A percentile compares a stretch with the other conserved stretches of the same genome.
Evolutionary conservation across 2,329 filamentous ascomycete species (phyloP).

Genomic region (Beauveria sp.): DNA sequence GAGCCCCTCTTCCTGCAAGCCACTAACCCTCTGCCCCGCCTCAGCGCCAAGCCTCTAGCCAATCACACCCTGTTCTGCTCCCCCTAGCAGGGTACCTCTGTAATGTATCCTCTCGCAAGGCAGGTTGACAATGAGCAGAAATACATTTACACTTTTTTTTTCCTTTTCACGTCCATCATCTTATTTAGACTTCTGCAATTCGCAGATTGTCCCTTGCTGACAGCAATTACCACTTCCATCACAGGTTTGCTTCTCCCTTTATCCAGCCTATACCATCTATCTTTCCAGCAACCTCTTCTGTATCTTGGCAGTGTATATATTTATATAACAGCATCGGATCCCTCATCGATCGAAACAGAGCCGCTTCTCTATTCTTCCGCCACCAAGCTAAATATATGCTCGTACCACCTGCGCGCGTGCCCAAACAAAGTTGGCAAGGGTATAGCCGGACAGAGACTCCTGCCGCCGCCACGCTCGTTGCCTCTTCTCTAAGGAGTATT

Average conservation of each 20-base stretch:
- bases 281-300: not conserved
- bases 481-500: not conserved
- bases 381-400: not conserved
- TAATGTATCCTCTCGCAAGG: not conserved
- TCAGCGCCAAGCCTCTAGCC: not conserved
- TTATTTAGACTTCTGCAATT: too few species aligned
- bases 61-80: not conserved
- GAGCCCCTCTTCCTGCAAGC: slow-evolving; percentile 4
- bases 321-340: not conserved
- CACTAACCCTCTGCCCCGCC: not conserved
- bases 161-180: not conserved
- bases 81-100: not conserved
- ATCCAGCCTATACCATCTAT: not conserved
- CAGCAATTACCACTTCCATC: not conserved
- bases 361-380: not conserved
- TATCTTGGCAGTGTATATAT: not conserved
- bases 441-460: not conserved
- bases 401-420: not conserved
- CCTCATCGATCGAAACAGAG: not conserved
- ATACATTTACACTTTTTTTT: not conserved
- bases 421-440: not conserved
- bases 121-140: not conserved
- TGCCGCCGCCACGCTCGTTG: not conserved
- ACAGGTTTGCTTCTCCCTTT: not conserved
- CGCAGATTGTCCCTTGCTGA: not conserved